phyloP scores from a whole-genome alignment of 805 yeast genomes.

The Yarrowia yakushimensis region DNA sequence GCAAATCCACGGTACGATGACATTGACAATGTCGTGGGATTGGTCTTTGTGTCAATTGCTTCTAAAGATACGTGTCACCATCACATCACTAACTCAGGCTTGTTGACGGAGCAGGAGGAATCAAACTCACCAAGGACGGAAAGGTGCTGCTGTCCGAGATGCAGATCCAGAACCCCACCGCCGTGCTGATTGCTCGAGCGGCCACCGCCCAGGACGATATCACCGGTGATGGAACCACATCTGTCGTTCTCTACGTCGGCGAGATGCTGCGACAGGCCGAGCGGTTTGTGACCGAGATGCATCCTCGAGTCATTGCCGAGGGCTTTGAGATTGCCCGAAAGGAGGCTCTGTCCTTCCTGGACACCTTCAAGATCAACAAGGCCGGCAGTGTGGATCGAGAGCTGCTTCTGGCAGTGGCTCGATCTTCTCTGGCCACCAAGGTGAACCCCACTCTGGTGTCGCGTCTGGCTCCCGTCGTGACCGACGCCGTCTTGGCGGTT shows the following conservation, averaged over 20 bases:
- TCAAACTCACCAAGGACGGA: slow-evolving; percentile 95
- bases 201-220: slow-evolving; percentile 98
- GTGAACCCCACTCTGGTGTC: slow-evolving; percentile 73
- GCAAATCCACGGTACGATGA: too few species aligned
- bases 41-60: not conserved
- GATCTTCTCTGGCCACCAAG: slow-evolving; percentile 84
- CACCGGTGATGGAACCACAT: slow-evolving; percentile 98
- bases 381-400: slow-evolving; percentile 71
- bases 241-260: slow-evolving; percentile 91
- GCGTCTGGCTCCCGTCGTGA: slow-evolving; percentile 86
- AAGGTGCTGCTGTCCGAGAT: slow-evolving; percentile 88
- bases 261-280: slow-evolving; percentile 93
- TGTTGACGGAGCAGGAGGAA: slow-evolving; percentile 94
- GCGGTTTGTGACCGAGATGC: slow-evolving; percentile 83
- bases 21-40: not conserved
- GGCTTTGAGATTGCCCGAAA: slow-evolving; percentile 90
- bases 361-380: slow-evolving; percentile 49
- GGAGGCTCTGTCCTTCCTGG: slow-evolving; percentile 66
- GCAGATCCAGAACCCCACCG: slow-evolving; percentile 94
- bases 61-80: too few species aligned
- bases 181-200: slow-evolving; percentile 87
- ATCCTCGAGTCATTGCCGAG: slow-evolving; percentile 90
- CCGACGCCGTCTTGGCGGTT: slow-evolving; percentile 90
- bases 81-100: slow-evolving; percentile 36
- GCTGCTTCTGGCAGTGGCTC: slow-evolving; percentile 83